Evolutionary conservation across 176 grass and related monocot species (phyloP).

Genomic region (Thalia dealbata): DNA sequence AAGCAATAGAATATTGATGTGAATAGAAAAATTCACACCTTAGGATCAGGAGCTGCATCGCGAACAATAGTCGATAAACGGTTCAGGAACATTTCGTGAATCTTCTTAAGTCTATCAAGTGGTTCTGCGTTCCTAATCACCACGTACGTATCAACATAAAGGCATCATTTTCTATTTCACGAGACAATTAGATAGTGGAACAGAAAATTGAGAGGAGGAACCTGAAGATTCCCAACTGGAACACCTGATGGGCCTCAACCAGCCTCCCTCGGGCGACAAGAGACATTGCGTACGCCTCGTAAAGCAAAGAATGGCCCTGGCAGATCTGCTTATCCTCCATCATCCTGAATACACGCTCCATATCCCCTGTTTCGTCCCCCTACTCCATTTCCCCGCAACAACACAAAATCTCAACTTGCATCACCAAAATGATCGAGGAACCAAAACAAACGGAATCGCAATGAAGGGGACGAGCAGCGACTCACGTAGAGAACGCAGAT

Average conservation of each 20-base stretch:
- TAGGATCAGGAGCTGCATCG: constrained; percentile 32
- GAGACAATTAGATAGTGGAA: neutral
- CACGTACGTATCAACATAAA: constrained; percentile 3
- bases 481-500: constrained; percentile 84
- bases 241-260: constrained; percentile 54
- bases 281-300: constrained; percentile 70
- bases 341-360: constrained; percentile 42
- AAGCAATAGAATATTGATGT: constrained; percentile 5
- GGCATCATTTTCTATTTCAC: neutral
- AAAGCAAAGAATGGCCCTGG: constrained; percentile 59
- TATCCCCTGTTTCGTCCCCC: constrained; percentile 48
- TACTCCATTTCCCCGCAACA: constrained; percentile 25
- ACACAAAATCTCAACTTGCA: neutral
- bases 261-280: constrained; percentile 34
- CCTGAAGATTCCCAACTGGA: constrained; percentile 51
- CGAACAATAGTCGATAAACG: constrained; percentile 27
- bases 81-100: constrained; percentile 40
- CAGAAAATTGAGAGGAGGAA: constrained; percentile 13
- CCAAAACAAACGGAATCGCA: neutral
- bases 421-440: neutral
- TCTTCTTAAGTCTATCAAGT: constrained; percentile 53
- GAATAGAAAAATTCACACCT: constrained; percentile 32
- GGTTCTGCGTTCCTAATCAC: constrained; percentile 68
- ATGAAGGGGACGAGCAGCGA: neutral
- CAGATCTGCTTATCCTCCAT: constrained; percentile 59